Conservation (phyloP, 768 basidiomycete species). For the Solioccasus polychromus region DNA sequence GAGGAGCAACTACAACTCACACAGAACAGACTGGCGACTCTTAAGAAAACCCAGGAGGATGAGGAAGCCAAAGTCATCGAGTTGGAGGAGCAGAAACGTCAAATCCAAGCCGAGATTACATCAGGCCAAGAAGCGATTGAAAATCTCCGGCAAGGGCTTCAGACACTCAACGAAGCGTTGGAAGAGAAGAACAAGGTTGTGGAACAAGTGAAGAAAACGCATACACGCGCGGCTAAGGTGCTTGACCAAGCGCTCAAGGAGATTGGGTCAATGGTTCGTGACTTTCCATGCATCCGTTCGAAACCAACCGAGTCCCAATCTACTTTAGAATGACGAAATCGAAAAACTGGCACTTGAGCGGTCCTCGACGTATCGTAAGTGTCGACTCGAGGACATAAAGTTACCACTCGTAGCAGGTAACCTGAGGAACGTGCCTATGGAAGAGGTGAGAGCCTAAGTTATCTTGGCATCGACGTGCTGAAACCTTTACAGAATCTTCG, state of each 20-base stretch:
- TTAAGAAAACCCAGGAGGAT: conserved; percentile 48
- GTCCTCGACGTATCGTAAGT: conserved; percentile 84
- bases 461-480: neutral
- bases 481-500: conserved; percentile 59
- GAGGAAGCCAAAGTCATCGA: conserved; percentile 55
- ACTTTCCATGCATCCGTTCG: conserved; percentile 23
- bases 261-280: conserved; percentile 69
- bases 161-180: conserved; percentile 55
- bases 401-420: conserved; percentile 75
- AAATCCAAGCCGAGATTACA: conserved; percentile 58
- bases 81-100: conserved; percentile 52
- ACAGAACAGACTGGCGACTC: conserved; percentile 56
- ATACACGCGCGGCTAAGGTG: conserved; percentile 65
- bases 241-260: conserved; percentile 91
- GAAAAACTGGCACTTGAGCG: conserved; percentile 84
- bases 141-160: conserved; percentile 59
- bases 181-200: conserved; percentile 74
- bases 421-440: conserved; percentile 87
- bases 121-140: conserved; percentile 53
- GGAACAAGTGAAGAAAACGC: conserved; percentile 71
- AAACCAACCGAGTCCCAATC: conserved; percentile 4
- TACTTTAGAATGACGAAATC: conserved; percentile 77
- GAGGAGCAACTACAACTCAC: conserved; percentile 65
- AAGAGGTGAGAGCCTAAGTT: conserved; percentile 62
- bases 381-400: conserved; percentile 88